Base-by-base conservation (phyloP, 1,139 yeast species). In the Casaregolazyma lundiana region DNA sequence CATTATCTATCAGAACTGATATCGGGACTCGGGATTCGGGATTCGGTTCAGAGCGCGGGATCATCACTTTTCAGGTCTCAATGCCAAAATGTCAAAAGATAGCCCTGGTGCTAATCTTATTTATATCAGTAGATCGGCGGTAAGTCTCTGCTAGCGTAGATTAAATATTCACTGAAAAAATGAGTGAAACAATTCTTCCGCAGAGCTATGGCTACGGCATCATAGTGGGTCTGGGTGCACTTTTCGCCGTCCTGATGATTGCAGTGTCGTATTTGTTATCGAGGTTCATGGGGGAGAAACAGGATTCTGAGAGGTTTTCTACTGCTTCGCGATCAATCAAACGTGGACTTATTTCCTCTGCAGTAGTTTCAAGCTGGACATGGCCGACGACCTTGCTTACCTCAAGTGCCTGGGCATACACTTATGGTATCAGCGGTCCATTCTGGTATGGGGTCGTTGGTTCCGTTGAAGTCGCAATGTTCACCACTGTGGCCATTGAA, bases 331-430 rank as follows among this genome's bases (percentile, higher is more conserved):
- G 95, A 64, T 72, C 84, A 3, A 90, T 87, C 36, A 83, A 81
- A 53, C 80, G 88, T 0, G 89, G 89, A 38, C 71, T 87, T 53
- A 82, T 86, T 53, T 80, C 89, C 5, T 80, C 92, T 3, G 94
- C 95, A 4, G 95, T 87, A 35, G 94, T 86, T 7, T 80, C 88
- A 18, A 81, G 90, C 8, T 87, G 96, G 96, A 86, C 95, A 6
- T 87, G 95, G 95, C 87, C 89, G 36, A 90, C 94, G 2, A 85
- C 95, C 2, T 67, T 86, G 39, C 71, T 85, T 34, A 82, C 84
- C 13, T 81, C 88, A 1, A 78, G 89, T 0, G 67, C 89, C 15
- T 86, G 81, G 62, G 84, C 85, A 15, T 84, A 83, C 64, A 73
- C 73, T 47, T 80, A 83, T 55, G 95, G 95, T 58, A 76, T 86